These are phyloP conservation scores for Eucalyptus curtisii DNA, from an alignment of 345 rosid genomes.

Conservation along the genomic window DNA sequence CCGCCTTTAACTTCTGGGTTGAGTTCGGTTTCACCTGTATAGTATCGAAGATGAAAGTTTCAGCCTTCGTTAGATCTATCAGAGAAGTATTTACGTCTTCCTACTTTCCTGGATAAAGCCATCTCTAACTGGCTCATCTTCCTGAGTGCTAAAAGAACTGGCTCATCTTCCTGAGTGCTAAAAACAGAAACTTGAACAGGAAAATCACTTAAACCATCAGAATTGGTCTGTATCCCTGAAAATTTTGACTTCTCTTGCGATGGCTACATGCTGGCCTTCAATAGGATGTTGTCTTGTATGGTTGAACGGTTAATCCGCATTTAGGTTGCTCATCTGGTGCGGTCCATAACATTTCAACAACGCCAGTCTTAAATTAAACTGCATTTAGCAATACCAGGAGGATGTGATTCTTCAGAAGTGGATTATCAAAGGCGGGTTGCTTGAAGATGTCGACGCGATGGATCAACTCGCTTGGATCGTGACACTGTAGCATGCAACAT, in stretches of 20 bases:
- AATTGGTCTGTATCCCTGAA: neutral
- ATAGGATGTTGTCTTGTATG: neutral
- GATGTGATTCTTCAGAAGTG: neutral
- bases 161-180: too few relatives aligned
- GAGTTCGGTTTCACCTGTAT: too few relatives aligned
- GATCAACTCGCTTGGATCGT: neutral
- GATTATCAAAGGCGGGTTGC: neutral
- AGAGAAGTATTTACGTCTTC: too few relatives aligned
- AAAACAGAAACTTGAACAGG: too few relatives aligned
- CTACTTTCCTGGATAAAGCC: too few relatives aligned
- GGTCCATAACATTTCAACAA: neutral
- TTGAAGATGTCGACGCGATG: conserved; percentile 2
- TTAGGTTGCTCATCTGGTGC: neutral
- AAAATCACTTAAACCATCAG: neutral
- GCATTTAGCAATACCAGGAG: neutral
- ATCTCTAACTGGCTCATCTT: too few relatives aligned
- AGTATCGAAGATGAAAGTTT: too few relatives aligned
- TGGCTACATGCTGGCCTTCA: neutral
- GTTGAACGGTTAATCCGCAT: neutral
- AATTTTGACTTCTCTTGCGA: neutral
- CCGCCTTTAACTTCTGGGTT: too few relatives aligned
- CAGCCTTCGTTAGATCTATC: too few relatives aligned
- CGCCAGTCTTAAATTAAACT: neutral
- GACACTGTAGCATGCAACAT: neutral
- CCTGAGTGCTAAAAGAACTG: too few relatives aligned